Evolutionary conservation across 495 filamentous ascomycete genomes (phyloP).

Genomic region (Rhypophila decipiens): DNA sequence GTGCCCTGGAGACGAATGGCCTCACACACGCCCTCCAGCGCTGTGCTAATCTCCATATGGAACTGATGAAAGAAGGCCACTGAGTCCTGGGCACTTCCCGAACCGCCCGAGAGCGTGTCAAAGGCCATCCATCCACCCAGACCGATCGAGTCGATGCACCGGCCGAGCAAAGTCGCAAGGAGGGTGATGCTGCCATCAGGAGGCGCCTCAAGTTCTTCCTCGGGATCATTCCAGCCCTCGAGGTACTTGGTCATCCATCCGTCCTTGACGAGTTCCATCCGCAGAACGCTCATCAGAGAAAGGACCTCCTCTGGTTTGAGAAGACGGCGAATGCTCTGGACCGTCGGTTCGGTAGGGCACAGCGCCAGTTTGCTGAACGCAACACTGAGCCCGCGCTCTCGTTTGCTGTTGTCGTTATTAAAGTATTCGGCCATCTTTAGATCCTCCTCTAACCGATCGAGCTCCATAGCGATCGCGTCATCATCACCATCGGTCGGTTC

Average conservation of each 20-base stretch:
- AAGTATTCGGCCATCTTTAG: conserved; percentile 46
- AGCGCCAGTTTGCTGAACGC: conserved; percentile 59
- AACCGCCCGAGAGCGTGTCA: conserved; percentile 41
- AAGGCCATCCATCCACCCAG: conserved; percentile 73
- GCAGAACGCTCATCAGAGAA: conserved; percentile 66
- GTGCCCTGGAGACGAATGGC: conserved; percentile 61
- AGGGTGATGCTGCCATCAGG: conserved; percentile 49
- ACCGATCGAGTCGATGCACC: conserved; percentile 78
- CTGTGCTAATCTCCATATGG: conserved; percentile 66
- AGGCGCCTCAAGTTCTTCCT: conserved; percentile 49
- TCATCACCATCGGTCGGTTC: conserved; percentile 23
- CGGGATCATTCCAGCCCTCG: conserved; percentile 30
- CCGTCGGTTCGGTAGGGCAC: conserved; percentile 51
- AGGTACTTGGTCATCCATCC: conserved; percentile 67
- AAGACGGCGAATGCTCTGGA: conserved; percentile 56
- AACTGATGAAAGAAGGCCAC: conserved; percentile 63
- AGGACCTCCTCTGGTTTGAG: conserved; percentile 63
- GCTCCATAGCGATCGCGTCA: conserved; percentile 38
- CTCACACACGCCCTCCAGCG: conserved; percentile 71
- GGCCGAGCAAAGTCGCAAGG: conserved; percentile 62
- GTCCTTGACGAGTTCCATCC: conserved; percentile 55
- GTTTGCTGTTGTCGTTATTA: conserved; percentile 29
- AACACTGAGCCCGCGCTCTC: conserved; percentile 39
- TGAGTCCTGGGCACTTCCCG: conserved; percentile 34
- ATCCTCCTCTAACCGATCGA: conserved; percentile 43